Evolutionary conservation across 1,284 basidiomycete species (phyloP), one percentile per base, ranked within the genome.

Genomic region (Ustilago shanxiensis): DNA sequence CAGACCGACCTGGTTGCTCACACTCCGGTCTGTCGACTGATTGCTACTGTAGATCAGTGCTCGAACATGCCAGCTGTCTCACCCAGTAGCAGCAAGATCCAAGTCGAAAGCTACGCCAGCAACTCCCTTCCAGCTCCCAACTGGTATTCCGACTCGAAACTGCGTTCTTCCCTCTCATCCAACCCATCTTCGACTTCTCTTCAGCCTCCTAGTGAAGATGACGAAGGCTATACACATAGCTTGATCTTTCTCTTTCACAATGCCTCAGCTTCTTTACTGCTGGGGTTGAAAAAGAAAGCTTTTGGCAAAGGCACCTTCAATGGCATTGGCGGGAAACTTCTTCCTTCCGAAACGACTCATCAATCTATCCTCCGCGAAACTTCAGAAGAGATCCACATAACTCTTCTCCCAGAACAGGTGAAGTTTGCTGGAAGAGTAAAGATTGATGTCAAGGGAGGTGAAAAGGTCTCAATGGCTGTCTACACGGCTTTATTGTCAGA

Each of bases 241-340:
- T 58, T 73, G 1, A 35, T 73, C 9, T 73, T 73, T 39, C 49
- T 44, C 2, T 33, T 44, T 1, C 22, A 29, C 52, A 28, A 4
- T 16, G 7, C 29, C 20, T 5, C 10, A 10, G 2, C 39, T 5
- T 33, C 28, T 33, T 13, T 66, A 0, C 50, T 69, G 2, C 55
- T 74, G 8, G 72, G 61, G 0, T 24, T 3, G 11, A 74, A 74
- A 7, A 31, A 22, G 10, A 60, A 67, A 1, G 68, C 65, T 1
- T 76, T 76, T 16, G 73, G 54, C 10, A n/a, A 26, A 3, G 49
- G 52, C 16, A 49, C 49, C 4, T 47, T 33, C 53, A 71, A 71
- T 20, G 73, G 68, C 0, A 37, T 76, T 18, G 73, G 73, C 1
- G 73, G 73, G 4, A 76, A 76, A 22, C 1, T 68, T 8, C 2